Conservation (phyloP, 768 basidiomycete species). For the Agaricus subrufescens region DNA sequence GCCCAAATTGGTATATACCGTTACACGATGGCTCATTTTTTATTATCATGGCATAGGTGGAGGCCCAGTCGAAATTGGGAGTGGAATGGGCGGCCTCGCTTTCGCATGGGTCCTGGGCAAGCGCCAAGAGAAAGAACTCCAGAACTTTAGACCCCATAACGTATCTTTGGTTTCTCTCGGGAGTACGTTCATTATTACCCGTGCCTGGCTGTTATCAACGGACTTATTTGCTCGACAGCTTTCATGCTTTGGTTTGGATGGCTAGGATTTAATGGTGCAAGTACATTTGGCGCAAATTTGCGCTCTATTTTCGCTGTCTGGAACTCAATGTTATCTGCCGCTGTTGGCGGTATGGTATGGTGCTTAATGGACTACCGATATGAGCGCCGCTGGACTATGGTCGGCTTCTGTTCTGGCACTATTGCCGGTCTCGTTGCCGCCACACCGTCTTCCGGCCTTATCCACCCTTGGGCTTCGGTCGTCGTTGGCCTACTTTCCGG, state of each 20-base stretch:
- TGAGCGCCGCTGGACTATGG: conserved; percentile 82
- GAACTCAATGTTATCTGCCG: conserved; percentile 86
- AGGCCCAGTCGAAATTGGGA: conserved; percentile 84
- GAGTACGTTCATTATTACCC: conserved; percentile 30
- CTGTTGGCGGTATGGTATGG: conserved; percentile 82
- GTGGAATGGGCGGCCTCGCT: conserved; percentile 81
- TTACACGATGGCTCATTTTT: conserved; percentile 6
- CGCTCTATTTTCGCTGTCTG: conserved; percentile 81
- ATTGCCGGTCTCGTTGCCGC: conserved; percentile 87
- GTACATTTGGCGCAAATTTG: conserved; percentile 83
- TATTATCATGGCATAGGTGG: conserved; percentile 49
- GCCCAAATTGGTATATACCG: conserved; percentile 13
- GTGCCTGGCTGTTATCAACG: not conserved
- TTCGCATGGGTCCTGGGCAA: conserved; percentile 86
- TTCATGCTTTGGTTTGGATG: conserved; percentile 87
- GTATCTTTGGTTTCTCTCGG: conserved; percentile 80
- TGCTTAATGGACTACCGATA: conserved; percentile 74
- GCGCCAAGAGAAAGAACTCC: conserved; percentile 63
- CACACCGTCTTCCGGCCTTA: conserved; percentile 81
- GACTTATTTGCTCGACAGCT: conserved; percentile 24
- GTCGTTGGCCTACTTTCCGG: conserved; percentile 74
- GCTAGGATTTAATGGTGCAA: conserved; percentile 90
- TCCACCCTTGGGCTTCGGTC: conserved; percentile 74
- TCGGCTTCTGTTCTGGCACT: conserved; percentile 91
- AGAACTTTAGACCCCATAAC: conserved; percentile 86